A percentile compares a stretch with the other conserved stretches of the same genome.
phyloP scores from a whole-genome alignment of 2,329 filamentous ascomycete genomes.

The Cladosporium velox region DNA sequence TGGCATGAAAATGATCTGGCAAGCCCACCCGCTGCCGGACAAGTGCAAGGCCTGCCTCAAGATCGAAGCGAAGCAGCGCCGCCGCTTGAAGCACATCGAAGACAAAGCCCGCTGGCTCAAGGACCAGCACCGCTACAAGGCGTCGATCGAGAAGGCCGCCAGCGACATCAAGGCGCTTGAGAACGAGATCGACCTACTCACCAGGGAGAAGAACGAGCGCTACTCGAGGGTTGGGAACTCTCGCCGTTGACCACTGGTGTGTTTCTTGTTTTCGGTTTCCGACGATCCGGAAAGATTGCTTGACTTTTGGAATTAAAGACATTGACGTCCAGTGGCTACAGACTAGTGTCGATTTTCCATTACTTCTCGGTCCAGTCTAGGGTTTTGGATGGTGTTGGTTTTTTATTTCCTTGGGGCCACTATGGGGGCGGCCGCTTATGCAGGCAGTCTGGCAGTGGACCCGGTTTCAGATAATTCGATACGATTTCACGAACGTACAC shows the following conservation, averaged over 20 bases:
- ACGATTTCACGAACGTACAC: slow-evolving; percentile 4
- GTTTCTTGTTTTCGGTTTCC: neutral
- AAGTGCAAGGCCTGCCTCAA: slow-evolving; percentile 86
- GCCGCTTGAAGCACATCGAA: slow-evolving; percentile 70
- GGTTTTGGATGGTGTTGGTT: slow-evolving; percentile 1
- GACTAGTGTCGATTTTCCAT: slow-evolving; percentile 1
- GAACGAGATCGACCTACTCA: slow-evolving; percentile 66
- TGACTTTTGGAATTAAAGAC: neutral
- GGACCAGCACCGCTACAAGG: slow-evolving; percentile 64
- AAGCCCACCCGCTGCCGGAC: slow-evolving; percentile 63
- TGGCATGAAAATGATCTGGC: slow-evolving; percentile 87
- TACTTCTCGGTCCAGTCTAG: slow-evolving; percentile 1
- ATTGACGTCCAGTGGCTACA: neutral
- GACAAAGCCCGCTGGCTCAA: slow-evolving; percentile 76
- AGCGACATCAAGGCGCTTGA: slow-evolving; percentile 73
- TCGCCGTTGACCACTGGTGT: slow-evolving; percentile 20
- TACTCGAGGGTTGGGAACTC: slow-evolving; percentile 31
- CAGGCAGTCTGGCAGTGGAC: neutral
- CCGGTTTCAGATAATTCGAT: slow-evolving; percentile 15
- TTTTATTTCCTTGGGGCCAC: neutral
- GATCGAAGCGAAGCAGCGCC: slow-evolving; percentile 80
- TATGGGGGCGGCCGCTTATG: neutral
- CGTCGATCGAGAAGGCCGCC: slow-evolving; percentile 65
- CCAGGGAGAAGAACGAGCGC: slow-evolving; percentile 32
- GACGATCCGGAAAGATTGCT: neutral